Evolutionary conservation across 1,284 basidiomycete species (phyloP).

Genomic region (Trametes hirsuta): DNA sequence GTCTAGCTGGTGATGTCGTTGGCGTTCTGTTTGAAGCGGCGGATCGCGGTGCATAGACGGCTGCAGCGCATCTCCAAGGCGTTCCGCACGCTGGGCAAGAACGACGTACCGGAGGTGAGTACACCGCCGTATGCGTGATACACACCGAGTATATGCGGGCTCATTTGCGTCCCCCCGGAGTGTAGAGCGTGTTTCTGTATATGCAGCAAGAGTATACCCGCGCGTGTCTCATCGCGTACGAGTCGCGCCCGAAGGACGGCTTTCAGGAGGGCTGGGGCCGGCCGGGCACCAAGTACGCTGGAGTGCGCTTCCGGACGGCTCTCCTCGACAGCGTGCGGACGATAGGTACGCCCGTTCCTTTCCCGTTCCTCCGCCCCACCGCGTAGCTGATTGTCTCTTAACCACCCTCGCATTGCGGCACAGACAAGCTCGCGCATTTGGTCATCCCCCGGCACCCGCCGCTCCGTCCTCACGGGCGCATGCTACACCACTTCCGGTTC

Average conservation of each 20-base stretch:
- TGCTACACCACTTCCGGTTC: slow-evolving; percentile 75
- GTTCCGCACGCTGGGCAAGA: slow-evolving; percentile 59
- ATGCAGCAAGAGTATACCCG: slow-evolving; percentile 81
- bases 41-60: slow-evolving; percentile 62
- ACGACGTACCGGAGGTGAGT: slow-evolving; percentile 76
- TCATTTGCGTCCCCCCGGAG: neutral
- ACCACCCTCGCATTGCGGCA: neutral
- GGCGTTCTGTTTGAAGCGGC: slow-evolving; percentile 65
- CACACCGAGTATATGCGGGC: neutral
- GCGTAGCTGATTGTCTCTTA: neutral
- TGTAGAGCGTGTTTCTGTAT: slow-evolving; percentile 71
- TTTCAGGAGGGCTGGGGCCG: slow-evolving; percentile 82
- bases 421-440: slow-evolving; percentile 66
- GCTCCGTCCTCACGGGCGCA: slow-evolving; percentile 65
- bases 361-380: neutral
- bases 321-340: slow-evolving; percentile 67
- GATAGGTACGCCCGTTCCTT: slow-evolving; percentile 53
- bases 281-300: slow-evolving; percentile 66
- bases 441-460: slow-evolving; percentile 66
- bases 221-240: slow-evolving; percentile 75
- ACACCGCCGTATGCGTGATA: neutral
- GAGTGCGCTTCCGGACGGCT: slow-evolving; percentile 62
- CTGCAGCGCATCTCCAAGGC: slow-evolving; percentile 75
- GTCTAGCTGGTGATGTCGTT: slow-evolving; percentile 56
- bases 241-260: slow-evolving; percentile 73